These are phyloP conservation scores for Sporothrix dimorphospora DNA, from an alignment of 2,329 filamentous ascomycete genomes.

Conservation along the genomic window DNA sequence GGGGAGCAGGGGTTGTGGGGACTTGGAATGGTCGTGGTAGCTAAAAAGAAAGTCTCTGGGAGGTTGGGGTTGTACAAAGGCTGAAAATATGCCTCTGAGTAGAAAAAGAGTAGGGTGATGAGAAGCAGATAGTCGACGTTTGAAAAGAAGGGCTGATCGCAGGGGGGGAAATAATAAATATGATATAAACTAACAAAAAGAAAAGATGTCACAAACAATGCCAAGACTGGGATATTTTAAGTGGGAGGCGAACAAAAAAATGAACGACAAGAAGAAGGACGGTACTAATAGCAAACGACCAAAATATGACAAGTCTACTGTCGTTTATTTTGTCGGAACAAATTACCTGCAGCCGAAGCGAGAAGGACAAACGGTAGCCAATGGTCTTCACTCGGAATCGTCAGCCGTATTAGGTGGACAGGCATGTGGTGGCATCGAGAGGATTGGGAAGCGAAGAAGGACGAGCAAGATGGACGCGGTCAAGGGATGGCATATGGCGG, in stretches of 20 bases:
- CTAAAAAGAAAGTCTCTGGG: too few relatives aligned
- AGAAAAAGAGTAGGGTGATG: neutral
- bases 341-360: neutral
- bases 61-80: neutral
- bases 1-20: neutral
- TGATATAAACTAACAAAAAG: neutral
- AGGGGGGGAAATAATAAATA: neutral
- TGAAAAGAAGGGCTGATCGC: neutral
- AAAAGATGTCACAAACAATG: neutral
- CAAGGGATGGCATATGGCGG: neutral
- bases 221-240: neutral
- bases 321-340: neutral
- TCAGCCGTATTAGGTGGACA: neutral
- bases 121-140: neutral
- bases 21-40: neutral
- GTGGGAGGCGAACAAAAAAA: neutral
- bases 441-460: neutral
- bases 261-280: neutral
- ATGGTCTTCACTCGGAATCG: neutral
- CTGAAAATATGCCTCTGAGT: neutral
- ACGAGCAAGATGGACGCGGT: neutral
- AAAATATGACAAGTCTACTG: neutral
- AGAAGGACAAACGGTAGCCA: neutral
- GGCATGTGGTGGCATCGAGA: neutral
- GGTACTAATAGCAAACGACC: neutral